phyloP scores from a whole-genome alignment of 768 basidiomycete species.

The Tricholoma sp. region DNA sequence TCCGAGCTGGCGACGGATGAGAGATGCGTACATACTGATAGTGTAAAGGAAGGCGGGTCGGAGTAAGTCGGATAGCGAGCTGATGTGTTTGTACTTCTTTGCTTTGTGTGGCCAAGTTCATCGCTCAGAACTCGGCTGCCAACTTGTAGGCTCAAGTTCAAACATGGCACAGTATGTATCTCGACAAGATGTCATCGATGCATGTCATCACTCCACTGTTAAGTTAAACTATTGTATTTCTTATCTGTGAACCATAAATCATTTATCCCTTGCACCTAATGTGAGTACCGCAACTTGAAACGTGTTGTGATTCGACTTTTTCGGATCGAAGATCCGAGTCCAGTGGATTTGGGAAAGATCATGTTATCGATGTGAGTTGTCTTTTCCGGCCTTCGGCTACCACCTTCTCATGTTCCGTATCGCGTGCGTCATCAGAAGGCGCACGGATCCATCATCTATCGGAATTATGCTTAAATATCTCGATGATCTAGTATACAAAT shows the following conservation, averaged over 20 bases:
- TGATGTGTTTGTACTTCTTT: constrained; percentile 8
- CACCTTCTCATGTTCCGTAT: not conserved
- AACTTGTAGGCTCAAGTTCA: no score
- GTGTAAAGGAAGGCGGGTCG: constrained; percentile 14
- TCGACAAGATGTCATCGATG: no score
- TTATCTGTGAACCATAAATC: no score
- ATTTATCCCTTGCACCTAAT: no score
- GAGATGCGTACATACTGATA: constrained; percentile 71
- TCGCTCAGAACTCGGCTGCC: no score
- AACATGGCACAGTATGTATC: no score
- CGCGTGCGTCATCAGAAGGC: constrained; percentile 14
- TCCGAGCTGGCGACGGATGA: constrained; percentile 79
- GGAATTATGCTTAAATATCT: constrained; percentile 4
- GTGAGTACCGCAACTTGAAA: no score
- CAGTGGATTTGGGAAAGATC: no score
- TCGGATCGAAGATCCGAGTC: no score
- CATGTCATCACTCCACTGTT: no score
- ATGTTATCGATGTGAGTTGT: constrained; percentile 3
- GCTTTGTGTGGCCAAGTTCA: constrained; percentile 5
- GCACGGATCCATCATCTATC: constrained; percentile 7
- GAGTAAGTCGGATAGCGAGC: constrained; percentile 17
- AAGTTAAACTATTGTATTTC: no score
- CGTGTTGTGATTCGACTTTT: no score
- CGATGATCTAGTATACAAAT: constrained; percentile 9
- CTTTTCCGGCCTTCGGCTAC: constrained; percentile 1